Evolutionary conservation across 1,139 yeast species (phyloP), one percentile per base, ranked within the genome.

Genomic region (Taphrina wiesneri): DNA sequence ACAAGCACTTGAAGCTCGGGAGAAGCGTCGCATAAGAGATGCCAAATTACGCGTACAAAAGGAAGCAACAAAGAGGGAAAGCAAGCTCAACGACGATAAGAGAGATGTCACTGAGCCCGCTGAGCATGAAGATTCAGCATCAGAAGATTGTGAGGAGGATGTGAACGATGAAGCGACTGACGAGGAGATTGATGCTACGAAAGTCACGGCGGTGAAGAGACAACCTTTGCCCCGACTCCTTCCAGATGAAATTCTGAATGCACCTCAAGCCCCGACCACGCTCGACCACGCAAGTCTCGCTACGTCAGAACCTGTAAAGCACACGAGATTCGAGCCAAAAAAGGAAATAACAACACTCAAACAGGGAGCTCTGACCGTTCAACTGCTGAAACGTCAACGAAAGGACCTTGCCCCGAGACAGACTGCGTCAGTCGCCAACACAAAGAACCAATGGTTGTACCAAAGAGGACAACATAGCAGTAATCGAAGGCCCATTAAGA

Each of bases 371-470:
- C 26, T 36, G 43, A 41, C 56, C 9, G 43, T 60, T 17, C 46
- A 60, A 26, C 23, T 49, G 30, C 52, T 60, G n/a, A 53, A 43
- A 15, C 25, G 43, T 28, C 56, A 51, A 30, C 39, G 57, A n/a
- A 36, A 28, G 15, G 57, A 49, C 28, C 28, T 60, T n/a, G 64
- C 64, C 2, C 64, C 64, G 13, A 60, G 41, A 25, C 30, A 53
- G 9, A 41, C 34, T 13, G 64, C 64, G 9, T 36, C 43, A 6
- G 47, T 45, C 15, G 52, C 64, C 56, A 60, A 60, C 34, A 60
- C 64, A 26, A 60, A 51, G 52, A 30, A 39, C 13, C 64, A 60
- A 30, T 60, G 64, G 64, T 43, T 60, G 51, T 60, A 60, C 21
- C 36, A 28, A 21, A 49, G 64, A 4, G 56, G 56, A 34, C 41